Percentiles rank a stretch among this genome's conserved stretches.
phyloP scores from a whole-genome alignment of 352 stramenopile species.

The Phytophthora sp. region DNA sequence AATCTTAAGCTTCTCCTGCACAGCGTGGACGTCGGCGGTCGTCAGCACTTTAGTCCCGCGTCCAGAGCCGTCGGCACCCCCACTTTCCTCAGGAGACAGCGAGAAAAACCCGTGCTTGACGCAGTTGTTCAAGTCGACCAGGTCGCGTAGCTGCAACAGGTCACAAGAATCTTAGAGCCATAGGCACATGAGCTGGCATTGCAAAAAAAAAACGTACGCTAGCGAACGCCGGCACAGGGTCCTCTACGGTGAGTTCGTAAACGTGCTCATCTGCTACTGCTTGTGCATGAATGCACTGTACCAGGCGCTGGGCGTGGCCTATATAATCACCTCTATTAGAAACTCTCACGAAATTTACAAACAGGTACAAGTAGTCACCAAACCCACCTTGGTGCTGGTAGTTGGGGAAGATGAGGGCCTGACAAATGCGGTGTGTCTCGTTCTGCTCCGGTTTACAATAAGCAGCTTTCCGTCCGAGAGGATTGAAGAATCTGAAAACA shows the following conservation, averaged over 20 bases:
- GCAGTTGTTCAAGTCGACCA: conserved; percentile 76
- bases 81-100: conserved; percentile 35
- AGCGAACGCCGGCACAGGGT: conserved; percentile 81
- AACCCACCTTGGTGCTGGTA: conserved; percentile 77
- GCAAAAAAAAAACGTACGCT: conserved; percentile 39
- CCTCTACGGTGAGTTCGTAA: conserved; percentile 87
- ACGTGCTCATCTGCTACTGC: conserved; percentile 59
- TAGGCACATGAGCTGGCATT: background rate
- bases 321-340: conserved; percentile 11
- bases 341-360: background rate
- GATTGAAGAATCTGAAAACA: conserved; percentile 86
- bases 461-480: conserved; percentile 58
- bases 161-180: background rate
- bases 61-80: conserved; percentile 23
- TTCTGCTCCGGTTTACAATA: conserved; percentile 49
- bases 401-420: conserved; percentile 78
- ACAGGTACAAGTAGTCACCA: background rate
- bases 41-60: conserved; percentile 50
- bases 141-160: conserved; percentile 63
- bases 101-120: conserved; percentile 68
- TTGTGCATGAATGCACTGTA: conserved; percentile 68
- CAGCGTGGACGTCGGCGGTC: conserved; percentile 56
- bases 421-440: conserved; percentile 84
- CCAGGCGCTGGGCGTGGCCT: conserved; percentile 79
- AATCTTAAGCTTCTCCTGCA: conserved; percentile 81